Percentiles rank a stretch among this genome's conserved stretches.
Evolutionary conservation across 768 basidiomycete species (phyloP).

Genomic region (Solioccasus polychromus): DNA sequence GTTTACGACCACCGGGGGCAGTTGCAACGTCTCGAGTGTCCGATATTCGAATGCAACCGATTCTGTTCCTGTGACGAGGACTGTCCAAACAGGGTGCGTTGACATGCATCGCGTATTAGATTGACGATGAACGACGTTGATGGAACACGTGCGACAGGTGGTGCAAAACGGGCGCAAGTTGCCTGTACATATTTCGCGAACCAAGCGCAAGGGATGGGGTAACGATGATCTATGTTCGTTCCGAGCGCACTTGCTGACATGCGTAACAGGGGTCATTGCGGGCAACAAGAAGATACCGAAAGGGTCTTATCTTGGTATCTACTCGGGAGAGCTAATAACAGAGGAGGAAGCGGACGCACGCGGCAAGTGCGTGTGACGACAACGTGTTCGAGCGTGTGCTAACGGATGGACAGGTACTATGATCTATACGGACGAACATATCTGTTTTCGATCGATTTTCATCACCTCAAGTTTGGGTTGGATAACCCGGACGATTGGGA

Average conservation of each 20-base stretch:
- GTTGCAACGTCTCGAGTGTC: slow-evolving; percentile 48
- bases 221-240: slow-evolving; percentile 16
- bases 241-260: neutral
- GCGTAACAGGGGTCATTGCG: slow-evolving; percentile 63
- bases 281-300: slow-evolving; percentile 58
- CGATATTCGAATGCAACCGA: slow-evolving; percentile 86
- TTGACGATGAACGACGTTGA: neutral
- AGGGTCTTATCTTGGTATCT: slow-evolving; percentile 79
- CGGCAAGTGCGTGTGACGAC: slow-evolving; percentile 52
- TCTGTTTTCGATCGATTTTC: slow-evolving; percentile 80
- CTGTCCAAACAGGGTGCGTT: slow-evolving; percentile 74
- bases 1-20: slow-evolving; percentile 62
- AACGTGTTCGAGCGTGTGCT: neutral
- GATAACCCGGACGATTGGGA: slow-evolving; percentile 22
- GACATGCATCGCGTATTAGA: neutral
- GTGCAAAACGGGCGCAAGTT: slow-evolving; percentile 76
- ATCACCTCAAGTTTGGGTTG: slow-evolving; percentile 48
- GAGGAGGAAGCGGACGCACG: slow-evolving; percentile 65
- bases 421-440: slow-evolving; percentile 74
- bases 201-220: slow-evolving; percentile 86
- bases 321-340: slow-evolving; percentile 78
- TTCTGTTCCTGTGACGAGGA: slow-evolving; percentile 78
- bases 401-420: slow-evolving; percentile 51
- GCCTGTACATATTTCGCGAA: slow-evolving; percentile 64
- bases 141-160: slow-evolving; percentile 50